phyloP scores from a whole-genome alignment of 2,329 filamentous ascomycete genomes.

The Diaporthe helianthi region DNA sequence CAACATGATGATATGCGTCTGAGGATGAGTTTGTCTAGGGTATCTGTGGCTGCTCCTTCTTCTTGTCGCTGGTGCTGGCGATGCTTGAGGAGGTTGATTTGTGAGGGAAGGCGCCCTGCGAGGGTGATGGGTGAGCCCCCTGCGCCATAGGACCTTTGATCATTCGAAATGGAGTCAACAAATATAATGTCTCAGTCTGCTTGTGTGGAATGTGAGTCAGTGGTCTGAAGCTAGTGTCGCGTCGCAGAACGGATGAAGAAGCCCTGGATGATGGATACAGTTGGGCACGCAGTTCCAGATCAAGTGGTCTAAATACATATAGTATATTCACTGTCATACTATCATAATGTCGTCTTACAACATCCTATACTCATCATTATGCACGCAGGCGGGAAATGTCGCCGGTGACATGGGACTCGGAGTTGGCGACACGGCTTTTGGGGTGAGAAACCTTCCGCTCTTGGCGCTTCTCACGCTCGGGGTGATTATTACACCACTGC shows the following conservation, averaged over 20 bases:
- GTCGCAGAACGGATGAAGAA: background rate
- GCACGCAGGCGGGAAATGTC: background rate
- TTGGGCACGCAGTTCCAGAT: background rate
- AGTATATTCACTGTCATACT: background rate
- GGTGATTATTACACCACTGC: background rate
- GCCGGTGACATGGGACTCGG: background rate
- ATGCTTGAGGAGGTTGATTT: background rate
- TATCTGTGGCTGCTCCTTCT: background rate
- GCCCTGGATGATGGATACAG: background rate
- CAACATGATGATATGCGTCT: background rate
- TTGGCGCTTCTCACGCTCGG: background rate
- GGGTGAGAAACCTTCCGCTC: background rate
- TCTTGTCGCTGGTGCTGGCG: background rate
- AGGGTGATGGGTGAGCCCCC: background rate
- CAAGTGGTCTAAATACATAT: background rate
- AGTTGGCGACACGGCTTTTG: conserved; percentile 3
- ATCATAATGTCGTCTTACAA: background rate
- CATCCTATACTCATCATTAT: background rate
- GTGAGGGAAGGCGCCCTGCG: background rate
- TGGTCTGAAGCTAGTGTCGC: background rate
- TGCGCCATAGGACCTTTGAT: background rate
- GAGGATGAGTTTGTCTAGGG: background rate
- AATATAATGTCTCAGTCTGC: background rate
- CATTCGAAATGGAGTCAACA: background rate
- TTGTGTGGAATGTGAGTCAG: conserved; percentile 3